Percentiles rank a stretch among this genome's conserved stretches.
Evolutionary conservation across 805 yeast genomes (phyloP).

Genomic region (Wilhelminamyces savonicus): DNA sequence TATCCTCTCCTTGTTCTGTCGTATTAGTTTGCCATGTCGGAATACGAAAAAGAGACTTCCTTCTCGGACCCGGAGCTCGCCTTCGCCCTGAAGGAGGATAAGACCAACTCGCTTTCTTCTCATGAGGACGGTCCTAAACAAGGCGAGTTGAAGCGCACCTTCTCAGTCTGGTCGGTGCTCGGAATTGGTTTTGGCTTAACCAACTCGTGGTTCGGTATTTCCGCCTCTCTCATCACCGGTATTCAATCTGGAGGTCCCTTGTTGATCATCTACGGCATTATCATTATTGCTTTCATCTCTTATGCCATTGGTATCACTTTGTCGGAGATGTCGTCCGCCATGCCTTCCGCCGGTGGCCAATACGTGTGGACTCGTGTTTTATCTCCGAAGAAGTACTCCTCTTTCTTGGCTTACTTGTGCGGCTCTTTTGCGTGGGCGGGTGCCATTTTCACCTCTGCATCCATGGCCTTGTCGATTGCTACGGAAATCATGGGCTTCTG

Average conservation of each 20-base stretch:
- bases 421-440: conserved; percentile 41
- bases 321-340: conserved; percentile 33
- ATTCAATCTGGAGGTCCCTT: conserved; percentile 38
- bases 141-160: conserved; percentile 28
- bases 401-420: conserved; percentile 32
- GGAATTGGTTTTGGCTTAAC: conserved; percentile 38
- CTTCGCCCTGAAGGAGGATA: no score
- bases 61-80: no score
- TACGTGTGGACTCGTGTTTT: conserved; percentile 36
- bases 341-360: conserved; percentile 39
- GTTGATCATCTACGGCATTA: conserved; percentile 34
- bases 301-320: conserved; percentile 32
- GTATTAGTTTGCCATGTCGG: no score
- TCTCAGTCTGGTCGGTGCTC: conserved; percentile 32
- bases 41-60: no score
- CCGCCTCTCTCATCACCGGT: conserved; percentile 34
- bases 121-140: no score
- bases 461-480: conserved; percentile 32
- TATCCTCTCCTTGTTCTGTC: no score
- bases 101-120: no score
- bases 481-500: conserved; percentile 31
- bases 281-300: conserved; percentile 31
- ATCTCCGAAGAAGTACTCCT: conserved; percentile 31
- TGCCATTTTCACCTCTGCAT: conserved; percentile 33
- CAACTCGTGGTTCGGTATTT: conserved; percentile 38